Conservation (phyloP, 805 yeast genomes). For the Candida dendrica region DNA sequence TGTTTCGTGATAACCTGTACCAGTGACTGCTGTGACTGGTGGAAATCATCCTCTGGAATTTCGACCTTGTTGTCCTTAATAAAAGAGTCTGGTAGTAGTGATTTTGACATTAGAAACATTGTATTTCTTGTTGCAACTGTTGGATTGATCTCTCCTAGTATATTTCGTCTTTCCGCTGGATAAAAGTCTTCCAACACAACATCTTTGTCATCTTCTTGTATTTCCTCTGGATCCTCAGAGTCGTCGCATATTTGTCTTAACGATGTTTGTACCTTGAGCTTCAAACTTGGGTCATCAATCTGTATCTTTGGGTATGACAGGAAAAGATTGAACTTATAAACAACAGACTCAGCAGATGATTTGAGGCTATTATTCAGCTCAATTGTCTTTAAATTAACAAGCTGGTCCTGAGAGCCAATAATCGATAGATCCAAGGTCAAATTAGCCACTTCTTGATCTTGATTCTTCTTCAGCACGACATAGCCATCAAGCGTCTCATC, state of each 20-base stretch:
- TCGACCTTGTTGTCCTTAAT: constrained; percentile 10
- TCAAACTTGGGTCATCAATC: constrained; percentile 11
- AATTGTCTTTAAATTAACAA: not conserved
- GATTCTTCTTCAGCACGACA: constrained; percentile 2
- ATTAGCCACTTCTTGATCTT: not conserved
- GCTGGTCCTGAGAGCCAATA: not conserved
- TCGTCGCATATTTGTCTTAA: not conserved
- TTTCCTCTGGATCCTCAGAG: not conserved
- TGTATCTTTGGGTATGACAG: constrained; percentile 17
- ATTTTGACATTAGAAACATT: constrained; percentile 4
- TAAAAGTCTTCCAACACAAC: constrained; percentile 1
- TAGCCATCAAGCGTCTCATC: constrained; percentile 10
- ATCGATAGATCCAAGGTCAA: not conserved
- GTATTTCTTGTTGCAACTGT: constrained; percentile 6
- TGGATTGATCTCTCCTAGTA: constrained; percentile 3
- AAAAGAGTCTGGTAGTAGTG: constrained; percentile 11
- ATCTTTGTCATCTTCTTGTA: not conserved
- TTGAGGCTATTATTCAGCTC: not conserved
- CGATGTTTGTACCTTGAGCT: constrained; percentile 4
- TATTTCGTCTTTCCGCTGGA: constrained; percentile 17
- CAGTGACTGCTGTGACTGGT: not conserved
- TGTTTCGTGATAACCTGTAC: not conserved
- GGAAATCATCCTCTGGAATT: not conserved
- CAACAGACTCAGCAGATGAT: not conserved
- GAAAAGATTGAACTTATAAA: constrained; percentile 10